phyloP scores from a whole-genome alignment of 1,284 basidiomycete species.

The Filobasidium uniguttulatum region DNA sequence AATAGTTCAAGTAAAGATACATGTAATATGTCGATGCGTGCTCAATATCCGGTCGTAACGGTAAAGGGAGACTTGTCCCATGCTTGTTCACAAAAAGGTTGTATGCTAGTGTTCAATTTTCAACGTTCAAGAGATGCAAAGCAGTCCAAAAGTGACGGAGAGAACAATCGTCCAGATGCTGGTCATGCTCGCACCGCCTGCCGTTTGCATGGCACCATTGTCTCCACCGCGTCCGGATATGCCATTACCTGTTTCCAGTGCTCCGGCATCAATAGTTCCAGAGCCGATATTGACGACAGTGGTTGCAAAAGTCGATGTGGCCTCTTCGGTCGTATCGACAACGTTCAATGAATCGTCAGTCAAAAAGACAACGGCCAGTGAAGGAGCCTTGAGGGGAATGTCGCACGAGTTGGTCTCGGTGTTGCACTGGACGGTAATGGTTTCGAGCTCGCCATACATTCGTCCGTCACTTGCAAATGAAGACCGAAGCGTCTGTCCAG shows the following conservation, averaged over 20 bases:
- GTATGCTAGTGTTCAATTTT: no score
- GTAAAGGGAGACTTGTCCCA: no score
- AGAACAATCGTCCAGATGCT: background rate
- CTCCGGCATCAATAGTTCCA: slow-evolving; percentile 28
- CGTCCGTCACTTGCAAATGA: slow-evolving; percentile 53
- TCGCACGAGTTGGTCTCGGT: slow-evolving; percentile 43
- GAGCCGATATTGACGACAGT: slow-evolving; percentile 26
- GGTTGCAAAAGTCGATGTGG: slow-evolving; percentile 47
- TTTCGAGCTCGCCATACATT: slow-evolving; percentile 42
- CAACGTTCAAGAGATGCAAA: no score
- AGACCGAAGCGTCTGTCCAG: slow-evolving; percentile 53
- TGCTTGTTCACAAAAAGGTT: no score
- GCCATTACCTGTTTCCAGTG: slow-evolving; percentile 36
- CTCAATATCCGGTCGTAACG: no score
- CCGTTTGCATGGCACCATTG: background rate
- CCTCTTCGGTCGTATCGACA: slow-evolving; percentile 28
- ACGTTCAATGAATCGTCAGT: slow-evolving; percentile 39
- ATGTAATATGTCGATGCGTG: no score
- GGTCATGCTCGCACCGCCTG: background rate
- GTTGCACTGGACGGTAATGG: slow-evolving; percentile 46
- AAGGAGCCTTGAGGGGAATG: slow-evolving; percentile 54
- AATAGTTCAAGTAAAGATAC: no score
- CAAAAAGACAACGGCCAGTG: slow-evolving; percentile 58
- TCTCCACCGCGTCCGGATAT: slow-evolving; percentile 17
- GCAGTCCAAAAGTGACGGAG: no score